Evolutionary conservation across 768 basidiomycete genomes (phyloP).

Genomic region (Mycena haematopus): DNA sequence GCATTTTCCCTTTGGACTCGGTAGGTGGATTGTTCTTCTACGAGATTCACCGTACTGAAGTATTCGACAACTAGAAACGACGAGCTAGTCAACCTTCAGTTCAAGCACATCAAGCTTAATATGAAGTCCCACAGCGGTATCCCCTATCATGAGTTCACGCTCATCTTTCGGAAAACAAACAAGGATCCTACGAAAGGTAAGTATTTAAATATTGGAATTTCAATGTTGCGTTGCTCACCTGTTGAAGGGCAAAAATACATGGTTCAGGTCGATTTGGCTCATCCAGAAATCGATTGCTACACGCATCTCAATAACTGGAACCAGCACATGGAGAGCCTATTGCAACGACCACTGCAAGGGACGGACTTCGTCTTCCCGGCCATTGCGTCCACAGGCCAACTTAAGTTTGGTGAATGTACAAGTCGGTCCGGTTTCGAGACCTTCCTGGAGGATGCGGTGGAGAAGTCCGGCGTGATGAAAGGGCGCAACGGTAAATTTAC

Average conservation of each 20-base stretch:
- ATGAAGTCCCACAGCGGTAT: constrained; percentile 7
- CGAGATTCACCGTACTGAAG: no score
- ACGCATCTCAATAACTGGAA: constrained; percentile 26
- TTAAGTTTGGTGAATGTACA: constrained; percentile 33
- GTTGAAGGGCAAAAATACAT: constrained; percentile 12
- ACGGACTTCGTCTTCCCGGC: constrained; percentile 34
- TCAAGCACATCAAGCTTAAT: constrained; percentile 18
- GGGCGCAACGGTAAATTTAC: constrained; percentile 31
- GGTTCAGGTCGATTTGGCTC: constrained; percentile 18
- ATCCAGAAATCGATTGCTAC: constrained; percentile 32
- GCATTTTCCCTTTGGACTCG: constrained; percentile 31
- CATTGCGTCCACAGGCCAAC: constrained; percentile 30
- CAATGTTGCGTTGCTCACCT: no score
- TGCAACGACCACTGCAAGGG: constrained; percentile 21
- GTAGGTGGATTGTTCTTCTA: neutral
- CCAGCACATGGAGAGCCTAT: constrained; percentile 12
- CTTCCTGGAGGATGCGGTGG: constrained; percentile 32
- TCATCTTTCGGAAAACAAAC: constrained; percentile 33
- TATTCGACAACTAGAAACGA: constrained; percentile 13
- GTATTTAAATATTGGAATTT: no score
- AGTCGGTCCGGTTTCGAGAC: constrained; percentile 34
- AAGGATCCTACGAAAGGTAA: constrained; percentile 32
- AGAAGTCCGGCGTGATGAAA: constrained; percentile 25
- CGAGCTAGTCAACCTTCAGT: constrained; percentile 27
- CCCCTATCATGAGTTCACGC: constrained; percentile 26